Base-by-base conservation (phyloP, 176 grass and related monocot genomes). In the Cenchrus americanus region DNA sequence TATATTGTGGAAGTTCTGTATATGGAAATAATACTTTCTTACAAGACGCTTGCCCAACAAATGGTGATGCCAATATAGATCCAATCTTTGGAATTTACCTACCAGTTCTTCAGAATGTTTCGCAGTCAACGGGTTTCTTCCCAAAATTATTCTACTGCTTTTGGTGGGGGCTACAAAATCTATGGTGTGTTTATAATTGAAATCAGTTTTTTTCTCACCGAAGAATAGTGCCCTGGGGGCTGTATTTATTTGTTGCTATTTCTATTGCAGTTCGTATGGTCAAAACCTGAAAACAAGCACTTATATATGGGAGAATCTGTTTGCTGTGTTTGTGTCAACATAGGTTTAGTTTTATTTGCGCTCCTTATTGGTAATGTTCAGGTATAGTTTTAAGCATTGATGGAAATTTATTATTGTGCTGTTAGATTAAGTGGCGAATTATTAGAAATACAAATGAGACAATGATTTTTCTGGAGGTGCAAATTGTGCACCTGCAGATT, bases 351-450 rank as follows among this genome's bases (percentile, higher is more conserved):
- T 81, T 91, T 98, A 48, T 98, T 95, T 80, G 93, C 96, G 49
- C 93, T 95, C 87, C 96, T 98, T 61, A 98, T 98, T 19, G 93
- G 96, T 84, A 98, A 98, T 86, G 94, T 98, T 69, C 96, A 98
- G 96, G 96, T 98, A 92, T 21, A 76, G 34, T 65, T 37, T 46
- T 73, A 75, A 80, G 41, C 19, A 72, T 77, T 19, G 14, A 14
- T 24, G 9, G 0, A 40, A 73, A 44, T 84, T 64, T 30, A 10
- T 57, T 71, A 3, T 76, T 59, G 48, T 51, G 7, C 22, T 73
- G n/a, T 49, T 71, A 49, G 24, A 73, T 53, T 73, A 51, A 52
- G 3, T 11, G 8, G 32, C 17, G 63, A 14, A 14, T 70, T 57
- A 63, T 62, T 63, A 55, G 26, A 22, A 43, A 18, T 44, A 43